Percentiles rank a stretch among this genome's conserved stretches.
Evolutionary conservation across 768 basidiomycete genomes (phyloP).

Genomic region (Pulveroboletus sp.): DNA sequence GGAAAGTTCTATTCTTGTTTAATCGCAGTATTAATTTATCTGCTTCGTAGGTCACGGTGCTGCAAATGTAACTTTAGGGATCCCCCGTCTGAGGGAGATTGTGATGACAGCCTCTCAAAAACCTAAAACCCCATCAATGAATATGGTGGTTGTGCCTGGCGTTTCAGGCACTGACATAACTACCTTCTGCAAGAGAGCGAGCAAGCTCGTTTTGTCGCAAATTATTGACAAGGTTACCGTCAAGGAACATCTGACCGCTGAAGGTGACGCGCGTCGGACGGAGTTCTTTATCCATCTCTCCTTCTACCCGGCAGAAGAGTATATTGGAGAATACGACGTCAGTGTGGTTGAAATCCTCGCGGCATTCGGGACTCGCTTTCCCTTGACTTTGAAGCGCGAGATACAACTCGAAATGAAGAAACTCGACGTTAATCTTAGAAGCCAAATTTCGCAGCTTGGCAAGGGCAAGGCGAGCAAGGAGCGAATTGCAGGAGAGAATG

Average conservation of each 20-base stretch:
- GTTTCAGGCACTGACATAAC: constrained; percentile 56
- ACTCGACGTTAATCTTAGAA: constrained; percentile 73
- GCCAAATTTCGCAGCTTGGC: constrained; percentile 78
- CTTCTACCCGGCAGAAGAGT: constrained; percentile 88
- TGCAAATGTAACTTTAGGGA: constrained; percentile 98
- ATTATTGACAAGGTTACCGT: constrained; percentile 82
- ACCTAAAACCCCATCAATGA: constrained; percentile 98
- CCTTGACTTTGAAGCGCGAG: constrained; percentile 79
- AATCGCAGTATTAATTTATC: constrained; percentile 1
- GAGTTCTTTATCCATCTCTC: constrained; percentile 77
- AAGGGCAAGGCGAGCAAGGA: constrained; percentile 61
- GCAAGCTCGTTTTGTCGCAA: constrained; percentile 82
- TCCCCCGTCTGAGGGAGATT: constrained; percentile 96
- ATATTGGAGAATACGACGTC: constrained; percentile 78
- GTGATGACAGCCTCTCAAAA: constrained; percentile 97
- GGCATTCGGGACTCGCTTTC: constrained; percentile 72
- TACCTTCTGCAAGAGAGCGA: constrained; percentile 86
- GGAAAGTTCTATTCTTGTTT: constrained; percentile 46
- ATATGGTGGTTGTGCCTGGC: constrained; percentile 62
- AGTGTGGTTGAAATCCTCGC: constrained; percentile 68
- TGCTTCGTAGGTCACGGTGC: constrained; percentile 84
- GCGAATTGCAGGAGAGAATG: constrained; percentile 42
- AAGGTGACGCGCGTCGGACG: constrained; percentile 68
- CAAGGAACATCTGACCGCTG: constrained; percentile 68
- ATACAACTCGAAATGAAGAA: constrained; percentile 84